Percentiles rank a stretch among this genome's conserved stretches.
Conservation (phyloP, 768 basidiomycete genomes). For the Trametes cubensis region DNA sequence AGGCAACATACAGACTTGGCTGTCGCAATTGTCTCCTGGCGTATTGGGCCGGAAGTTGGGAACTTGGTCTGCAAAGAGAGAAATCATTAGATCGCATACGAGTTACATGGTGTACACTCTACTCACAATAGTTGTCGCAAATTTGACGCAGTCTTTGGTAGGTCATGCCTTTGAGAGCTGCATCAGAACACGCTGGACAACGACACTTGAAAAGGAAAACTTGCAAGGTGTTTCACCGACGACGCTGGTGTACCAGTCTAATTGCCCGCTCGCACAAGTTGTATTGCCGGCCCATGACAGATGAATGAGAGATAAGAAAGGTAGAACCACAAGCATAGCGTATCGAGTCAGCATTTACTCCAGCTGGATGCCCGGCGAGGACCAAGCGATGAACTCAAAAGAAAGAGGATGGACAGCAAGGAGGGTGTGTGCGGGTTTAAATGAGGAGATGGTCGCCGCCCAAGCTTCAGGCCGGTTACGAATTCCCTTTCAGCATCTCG, state of each 20-base stretch:
- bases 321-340: no score
- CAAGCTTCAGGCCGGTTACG: no score
- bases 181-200: background rate
- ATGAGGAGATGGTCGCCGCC: no score
- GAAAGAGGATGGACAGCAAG: no score
- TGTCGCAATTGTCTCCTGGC: constrained; percentile 12
- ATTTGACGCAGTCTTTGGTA: constrained; percentile 25
- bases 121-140: constrained; percentile 25
- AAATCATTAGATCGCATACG: no score
- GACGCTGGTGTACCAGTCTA: constrained; percentile 23
- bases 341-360: no score
- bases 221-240: constrained; percentile 25
- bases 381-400: no score
- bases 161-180: constrained; percentile 8
- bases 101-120: no score
- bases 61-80: constrained; percentile 3
- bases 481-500: no score
- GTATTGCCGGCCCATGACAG: constrained; percentile 10
- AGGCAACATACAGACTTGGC: constrained; percentile 19
- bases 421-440: no score
- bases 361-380: no score
- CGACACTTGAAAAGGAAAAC: background rate
- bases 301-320: no score
- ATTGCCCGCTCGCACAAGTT: constrained; percentile 13
- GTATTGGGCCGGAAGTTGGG: background rate